phyloP scores from a whole-genome alignment of 352 stramenopile genomes.

The Poterioochromonas sp. region DNA sequence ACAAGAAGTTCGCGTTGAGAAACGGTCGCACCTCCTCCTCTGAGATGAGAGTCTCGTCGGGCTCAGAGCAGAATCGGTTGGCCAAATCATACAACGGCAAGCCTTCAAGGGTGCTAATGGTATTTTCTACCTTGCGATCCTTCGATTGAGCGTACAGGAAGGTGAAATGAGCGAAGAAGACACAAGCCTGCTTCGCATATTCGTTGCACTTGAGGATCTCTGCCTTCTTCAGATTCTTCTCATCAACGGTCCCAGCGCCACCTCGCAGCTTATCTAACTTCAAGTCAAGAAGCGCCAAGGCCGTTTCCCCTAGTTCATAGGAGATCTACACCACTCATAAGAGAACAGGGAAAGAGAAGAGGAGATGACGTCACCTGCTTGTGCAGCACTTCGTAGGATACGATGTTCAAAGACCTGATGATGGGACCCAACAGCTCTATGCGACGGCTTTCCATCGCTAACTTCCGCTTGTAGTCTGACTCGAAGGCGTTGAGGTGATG shows the following conservation, averaged over 20 bases:
- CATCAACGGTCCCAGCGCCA: not conserved
- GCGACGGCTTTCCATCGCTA: not conserved
- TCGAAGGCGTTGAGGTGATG: not conserved
- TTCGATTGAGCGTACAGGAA: not conserved
- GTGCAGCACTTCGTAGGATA: conserved; percentile 5
- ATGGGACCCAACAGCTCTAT: not conserved
- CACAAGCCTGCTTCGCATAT: not conserved
- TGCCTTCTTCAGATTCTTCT: not conserved
- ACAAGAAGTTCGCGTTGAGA: conserved; percentile 13
- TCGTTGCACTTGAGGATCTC: conserved; percentile 7
- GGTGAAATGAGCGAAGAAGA: conserved; percentile 18
- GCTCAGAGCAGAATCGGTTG: not conserved
- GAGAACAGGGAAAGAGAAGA: no score
- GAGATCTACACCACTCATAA: not conserved
- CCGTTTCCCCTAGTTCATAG: conserved; percentile 17
- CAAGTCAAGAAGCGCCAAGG: not conserved
- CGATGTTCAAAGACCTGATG: not conserved
- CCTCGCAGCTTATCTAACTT: conserved; percentile 10
- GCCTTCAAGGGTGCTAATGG: not conserved
- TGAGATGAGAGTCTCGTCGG: conserved; percentile 15
- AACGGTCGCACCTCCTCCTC: conserved; percentile 19
- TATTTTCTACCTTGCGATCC: not conserved
- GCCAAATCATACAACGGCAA: not conserved
- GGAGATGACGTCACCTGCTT: not conserved
- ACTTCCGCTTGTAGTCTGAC: not conserved